A percentile compares a stretch with the other conserved stretches of the same genome.
These are phyloP conservation scores for Liquidambar formosana DNA, from an alignment of 164 flowering plant species.

Conservation along the genomic window DNA sequence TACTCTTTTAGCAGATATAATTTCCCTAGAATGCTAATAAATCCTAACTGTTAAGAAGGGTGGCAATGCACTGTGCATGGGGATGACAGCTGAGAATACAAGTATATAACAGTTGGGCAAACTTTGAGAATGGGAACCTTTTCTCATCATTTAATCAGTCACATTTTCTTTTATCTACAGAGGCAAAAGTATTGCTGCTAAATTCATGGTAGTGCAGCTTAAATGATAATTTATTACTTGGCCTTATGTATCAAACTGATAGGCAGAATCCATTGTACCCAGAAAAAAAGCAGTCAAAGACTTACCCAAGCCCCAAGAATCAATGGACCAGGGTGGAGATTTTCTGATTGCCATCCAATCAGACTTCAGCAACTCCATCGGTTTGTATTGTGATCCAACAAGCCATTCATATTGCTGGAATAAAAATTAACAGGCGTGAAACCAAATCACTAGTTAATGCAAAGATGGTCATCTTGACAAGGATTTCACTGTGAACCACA, in stretches of 20 bases:
- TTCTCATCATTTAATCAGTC: background rate
- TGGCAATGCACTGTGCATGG: background rate
- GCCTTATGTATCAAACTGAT: too few relatives aligned
- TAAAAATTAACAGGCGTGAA: slow-evolving; percentile 11
- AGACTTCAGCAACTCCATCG: slow-evolving; percentile 80
- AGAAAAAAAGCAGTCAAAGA: too few relatives aligned
- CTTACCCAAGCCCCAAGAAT: too few relatives aligned
- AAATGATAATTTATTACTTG: too few relatives aligned
- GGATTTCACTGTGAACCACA: background rate
- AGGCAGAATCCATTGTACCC: too few relatives aligned
- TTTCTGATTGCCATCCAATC: slow-evolving; percentile 87
- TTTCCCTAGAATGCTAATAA: background rate
- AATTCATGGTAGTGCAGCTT: background rate
- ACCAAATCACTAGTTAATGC: slow-evolving; percentile 2
- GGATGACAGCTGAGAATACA: background rate
- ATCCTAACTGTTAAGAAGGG: background rate
- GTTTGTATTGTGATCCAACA: slow-evolving; percentile 86
- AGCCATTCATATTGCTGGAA: slow-evolving; percentile 95
- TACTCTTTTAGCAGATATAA: background rate
- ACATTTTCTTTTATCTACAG: too few relatives aligned
- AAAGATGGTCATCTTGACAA: background rate
- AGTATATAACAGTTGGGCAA: background rate
- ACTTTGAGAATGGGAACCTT: background rate
- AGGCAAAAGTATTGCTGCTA: background rate
- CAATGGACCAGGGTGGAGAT: slow-evolving; percentile 96